Evolutionary conservation across 1,284 basidiomycete genomes (phyloP).

Genomic region (Testicularia cyperi): DNA sequence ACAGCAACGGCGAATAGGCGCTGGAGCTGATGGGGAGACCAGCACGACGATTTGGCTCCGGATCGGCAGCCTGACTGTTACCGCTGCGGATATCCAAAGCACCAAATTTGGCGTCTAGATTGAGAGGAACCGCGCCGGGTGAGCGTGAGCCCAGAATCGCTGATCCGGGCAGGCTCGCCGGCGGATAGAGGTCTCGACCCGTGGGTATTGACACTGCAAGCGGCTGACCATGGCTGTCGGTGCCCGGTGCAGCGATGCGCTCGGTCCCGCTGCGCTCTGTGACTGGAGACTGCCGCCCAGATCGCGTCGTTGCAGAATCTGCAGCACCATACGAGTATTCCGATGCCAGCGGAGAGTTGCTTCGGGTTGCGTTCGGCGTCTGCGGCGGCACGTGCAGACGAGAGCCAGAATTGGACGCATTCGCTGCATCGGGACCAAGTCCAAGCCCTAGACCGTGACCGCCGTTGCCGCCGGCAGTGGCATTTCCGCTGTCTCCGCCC

Average conservation of each 20-base stretch:
- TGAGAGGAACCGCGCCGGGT: constrained; percentile 14
- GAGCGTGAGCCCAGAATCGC: constrained; percentile 36
- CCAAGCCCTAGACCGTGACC: constrained; percentile 28
- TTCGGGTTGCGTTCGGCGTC: constrained; percentile 36
- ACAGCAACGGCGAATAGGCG: constrained; percentile 38
- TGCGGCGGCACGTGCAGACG: constrained; percentile 39
- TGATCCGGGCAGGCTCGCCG: constrained; percentile 30
- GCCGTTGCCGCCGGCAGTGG: constrained; percentile 1
- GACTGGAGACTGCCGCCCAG: constrained; percentile 40
- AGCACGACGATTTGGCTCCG: constrained; percentile 11
- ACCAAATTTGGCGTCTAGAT: too few relatives aligned
- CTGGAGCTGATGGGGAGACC: constrained; percentile 26
- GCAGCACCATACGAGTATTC: constrained; percentile 25
- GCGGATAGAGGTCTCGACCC: constrained; percentile 10
- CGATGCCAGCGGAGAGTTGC: constrained; percentile 30
- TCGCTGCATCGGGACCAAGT: constrained; percentile 11
- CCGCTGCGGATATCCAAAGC: too few relatives aligned
- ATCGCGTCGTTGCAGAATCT: constrained; percentile 9
- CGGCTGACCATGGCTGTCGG: constrained; percentile 23
- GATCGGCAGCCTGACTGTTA: constrained; percentile 10
- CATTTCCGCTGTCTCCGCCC: too few relatives aligned
- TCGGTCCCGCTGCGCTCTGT: constrained; percentile 11
- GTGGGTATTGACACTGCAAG: constrained; percentile 31
- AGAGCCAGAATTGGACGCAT: constrained; percentile 6
- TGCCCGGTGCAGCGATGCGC: constrained; percentile 13